Percentiles rank a stretch among this genome's conserved stretches.
Conservation (phyloP, 768 basidiomycete genomes). For the Suillus brevipes region DNA sequence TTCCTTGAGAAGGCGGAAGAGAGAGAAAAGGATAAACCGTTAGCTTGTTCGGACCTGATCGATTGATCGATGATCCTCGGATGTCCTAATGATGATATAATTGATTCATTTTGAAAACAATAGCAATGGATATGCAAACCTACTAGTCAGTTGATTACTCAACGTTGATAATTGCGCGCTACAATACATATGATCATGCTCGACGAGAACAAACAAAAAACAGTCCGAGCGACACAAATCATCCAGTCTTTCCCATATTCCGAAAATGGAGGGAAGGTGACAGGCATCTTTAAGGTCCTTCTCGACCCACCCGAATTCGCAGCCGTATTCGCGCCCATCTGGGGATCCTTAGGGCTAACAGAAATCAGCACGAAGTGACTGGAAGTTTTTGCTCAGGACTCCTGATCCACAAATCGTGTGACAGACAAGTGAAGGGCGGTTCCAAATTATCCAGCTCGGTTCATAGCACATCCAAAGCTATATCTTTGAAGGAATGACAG, state of each 20-base stretch:
- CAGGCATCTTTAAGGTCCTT: slow-evolving; percentile 13
- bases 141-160: neutral
- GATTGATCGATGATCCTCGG: neutral
- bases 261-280: slow-evolving; percentile 19
- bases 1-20: neutral
- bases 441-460: slow-evolving; percentile 13
- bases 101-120: neutral
- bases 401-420: neutral
- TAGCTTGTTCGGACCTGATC: neutral
- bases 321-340: slow-evolving; percentile 26
- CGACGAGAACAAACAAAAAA: neutral
- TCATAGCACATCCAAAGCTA: slow-evolving; percentile 18
- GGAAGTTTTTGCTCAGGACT: too few species aligned
- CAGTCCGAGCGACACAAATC: neutral
- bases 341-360: too few species aligned
- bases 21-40: neutral
- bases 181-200: neutral
- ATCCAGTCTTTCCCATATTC: slow-evolving; percentile 13
- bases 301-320: slow-evolving; percentile 23
- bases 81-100: neutral
- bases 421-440: slow-evolving; percentile 18
- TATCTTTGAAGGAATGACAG: slow-evolving; percentile 17
- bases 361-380: too few species aligned
- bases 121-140: neutral
- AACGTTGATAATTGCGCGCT: too few species aligned